phyloP scores from a whole-genome alignment of 163 green algal species.

The Chlamydomonas reinhardtii region DNA sequence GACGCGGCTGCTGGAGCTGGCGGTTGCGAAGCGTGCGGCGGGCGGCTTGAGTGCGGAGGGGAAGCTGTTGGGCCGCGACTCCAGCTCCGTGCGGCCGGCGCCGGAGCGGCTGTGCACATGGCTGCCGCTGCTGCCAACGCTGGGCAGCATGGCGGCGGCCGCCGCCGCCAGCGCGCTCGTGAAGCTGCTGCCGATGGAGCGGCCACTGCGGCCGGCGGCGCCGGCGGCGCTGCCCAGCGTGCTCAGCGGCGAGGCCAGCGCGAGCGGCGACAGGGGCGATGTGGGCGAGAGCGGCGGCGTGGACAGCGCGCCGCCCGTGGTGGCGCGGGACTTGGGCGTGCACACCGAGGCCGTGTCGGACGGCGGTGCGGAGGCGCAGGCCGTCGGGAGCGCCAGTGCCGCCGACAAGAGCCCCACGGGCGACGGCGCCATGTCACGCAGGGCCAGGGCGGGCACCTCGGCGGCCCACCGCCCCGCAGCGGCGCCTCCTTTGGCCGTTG shows the following conservation, averaged over 20 bases:
- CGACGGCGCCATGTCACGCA: no score
- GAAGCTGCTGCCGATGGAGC: neutral
- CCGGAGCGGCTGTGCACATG: neutral
- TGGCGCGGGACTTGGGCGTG: neutral
- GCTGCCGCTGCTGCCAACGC: neutral
- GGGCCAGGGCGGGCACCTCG: no score
- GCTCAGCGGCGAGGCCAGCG: no score
- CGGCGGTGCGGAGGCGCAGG: no score
- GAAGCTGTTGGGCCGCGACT: constrained; percentile 21
- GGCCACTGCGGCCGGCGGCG: no score
- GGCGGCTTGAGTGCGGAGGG: constrained; percentile 10
- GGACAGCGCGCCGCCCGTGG: neutral
- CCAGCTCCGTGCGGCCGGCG: neutral
- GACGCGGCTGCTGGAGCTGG: neutral
- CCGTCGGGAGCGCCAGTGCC: no score
- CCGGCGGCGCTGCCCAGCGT: neutral
- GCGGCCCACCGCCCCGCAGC: no score
- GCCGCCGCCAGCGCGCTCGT: neutral
- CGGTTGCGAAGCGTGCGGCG: neutral
- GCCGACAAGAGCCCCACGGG: no score
- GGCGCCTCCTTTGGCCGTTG: no score
- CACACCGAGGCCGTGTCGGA: no score
- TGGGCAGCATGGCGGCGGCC: neutral
- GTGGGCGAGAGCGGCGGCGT: no score
- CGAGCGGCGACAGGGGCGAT: no score